A percentile compares a stretch with the other conserved stretches of the same genome.
Conservation (phyloP, 2,329 filamentous ascomycete genomes). For the Blastomyces parvus region DNA sequence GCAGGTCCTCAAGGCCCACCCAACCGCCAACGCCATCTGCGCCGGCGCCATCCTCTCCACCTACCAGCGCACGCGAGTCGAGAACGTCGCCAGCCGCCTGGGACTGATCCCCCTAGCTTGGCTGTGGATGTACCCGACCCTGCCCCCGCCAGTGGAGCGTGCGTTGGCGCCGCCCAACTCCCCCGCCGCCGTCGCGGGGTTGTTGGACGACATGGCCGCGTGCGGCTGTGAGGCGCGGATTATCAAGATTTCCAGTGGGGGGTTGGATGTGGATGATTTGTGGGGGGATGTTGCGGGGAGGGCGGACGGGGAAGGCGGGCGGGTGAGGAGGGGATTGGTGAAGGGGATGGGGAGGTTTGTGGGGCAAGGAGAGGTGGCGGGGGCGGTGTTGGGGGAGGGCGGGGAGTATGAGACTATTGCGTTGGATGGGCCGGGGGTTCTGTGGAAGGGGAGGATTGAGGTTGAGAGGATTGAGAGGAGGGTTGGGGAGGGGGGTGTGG, state of each 20-base stretch:
- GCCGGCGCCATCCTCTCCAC: slow-evolving; percentile 89
- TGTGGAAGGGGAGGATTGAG: slow-evolving; percentile 65
- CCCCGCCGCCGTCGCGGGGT: slow-evolving; percentile 27
- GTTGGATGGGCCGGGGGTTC: slow-evolving; percentile 60
- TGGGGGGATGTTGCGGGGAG: slow-evolving; percentile 64
- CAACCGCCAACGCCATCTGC: slow-evolving; percentile 73
- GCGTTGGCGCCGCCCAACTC: slow-evolving; percentile 10
- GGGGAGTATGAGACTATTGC: slow-evolving; percentile 95
- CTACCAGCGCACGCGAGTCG: slow-evolving; percentile 92
- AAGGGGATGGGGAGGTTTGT: slow-evolving; percentile 51
- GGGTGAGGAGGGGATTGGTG: slow-evolving; percentile 40
- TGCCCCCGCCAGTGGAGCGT: slow-evolving; percentile 45
- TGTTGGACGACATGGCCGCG: slow-evolving; percentile 72
- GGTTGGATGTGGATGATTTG: slow-evolving; percentile 68
- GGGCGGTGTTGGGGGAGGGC: slow-evolving; percentile 77
- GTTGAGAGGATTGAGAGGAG: slow-evolving; percentile 50
- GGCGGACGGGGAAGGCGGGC: slow-evolving; percentile 59
- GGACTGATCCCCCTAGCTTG: slow-evolving; percentile 74
- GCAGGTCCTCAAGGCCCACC: slow-evolving; percentile 57
- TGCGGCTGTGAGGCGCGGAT: slow-evolving; percentile 78
- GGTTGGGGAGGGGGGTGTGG: slow-evolving; percentile 64
- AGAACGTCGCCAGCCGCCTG: slow-evolving; percentile 79
- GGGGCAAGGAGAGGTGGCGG: slow-evolving; percentile 44
- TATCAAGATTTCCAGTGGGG: slow-evolving; percentile 88
- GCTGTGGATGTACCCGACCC: slow-evolving; percentile 79